phyloP scores from a whole-genome alignment of 2,329 filamentous ascomycete species.

The Plenodomus biglobosus region DNA sequence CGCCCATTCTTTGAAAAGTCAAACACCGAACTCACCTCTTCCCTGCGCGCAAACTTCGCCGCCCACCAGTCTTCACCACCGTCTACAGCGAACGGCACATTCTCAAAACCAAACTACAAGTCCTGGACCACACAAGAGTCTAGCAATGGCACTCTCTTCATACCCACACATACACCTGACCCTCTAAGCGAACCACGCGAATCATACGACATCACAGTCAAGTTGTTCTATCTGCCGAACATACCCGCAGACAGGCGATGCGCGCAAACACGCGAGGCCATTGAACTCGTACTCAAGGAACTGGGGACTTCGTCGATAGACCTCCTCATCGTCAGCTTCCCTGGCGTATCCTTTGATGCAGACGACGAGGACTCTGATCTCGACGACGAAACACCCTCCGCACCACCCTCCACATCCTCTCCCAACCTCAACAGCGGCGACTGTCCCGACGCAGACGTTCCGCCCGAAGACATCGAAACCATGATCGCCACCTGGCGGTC shows the following conservation, averaged over 20 bases:
- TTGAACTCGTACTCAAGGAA: conserved; percentile 78
- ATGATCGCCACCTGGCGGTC: conserved; percentile 69
- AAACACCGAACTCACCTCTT: conserved; percentile 89
- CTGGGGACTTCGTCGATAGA: conserved; percentile 76
- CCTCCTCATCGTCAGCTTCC: conserved; percentile 89
- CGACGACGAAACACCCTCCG: conserved; percentile 46
- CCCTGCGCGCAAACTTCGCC: conserved; percentile 79
- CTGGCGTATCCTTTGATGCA: conserved; percentile 89
- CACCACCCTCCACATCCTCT: conserved; percentile 23
- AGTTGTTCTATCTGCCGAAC: conserved; percentile 86
- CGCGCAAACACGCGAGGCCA: conserved; percentile 73
- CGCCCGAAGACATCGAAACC: conserved; percentile 58
- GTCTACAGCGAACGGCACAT: conserved; percentile 33
- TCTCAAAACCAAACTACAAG: conserved; percentile 46
- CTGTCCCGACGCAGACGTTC: conserved; percentile 30
- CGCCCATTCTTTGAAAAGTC: conserved; percentile 78
- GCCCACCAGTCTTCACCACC: conserved; percentile 65
- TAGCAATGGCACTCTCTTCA: conserved; percentile 58
- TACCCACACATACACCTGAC: conserved; percentile 71
- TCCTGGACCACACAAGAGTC: conserved; percentile 66
- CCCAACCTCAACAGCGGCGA: conserved; percentile 49
- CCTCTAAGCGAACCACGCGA: conserved; percentile 77
- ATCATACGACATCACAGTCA: conserved; percentile 93
- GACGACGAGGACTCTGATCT: conserved; percentile 76
- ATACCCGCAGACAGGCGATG: conserved; percentile 66